Conservation (phyloP, 345 rosid species). For the Euphorbia tirucalli region DNA sequence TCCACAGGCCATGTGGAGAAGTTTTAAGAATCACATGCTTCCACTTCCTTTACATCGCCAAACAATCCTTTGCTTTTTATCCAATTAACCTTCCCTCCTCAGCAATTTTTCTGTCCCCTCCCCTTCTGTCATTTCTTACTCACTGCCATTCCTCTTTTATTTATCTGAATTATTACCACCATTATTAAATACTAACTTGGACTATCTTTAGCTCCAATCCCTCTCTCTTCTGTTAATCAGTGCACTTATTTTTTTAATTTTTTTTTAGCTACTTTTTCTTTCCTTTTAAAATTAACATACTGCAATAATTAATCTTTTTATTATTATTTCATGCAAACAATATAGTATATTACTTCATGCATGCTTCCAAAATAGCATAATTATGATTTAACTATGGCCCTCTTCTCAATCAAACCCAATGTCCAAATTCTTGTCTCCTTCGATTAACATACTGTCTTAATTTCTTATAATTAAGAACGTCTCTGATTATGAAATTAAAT, state of each 20-base stretch:
- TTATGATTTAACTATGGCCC: constrained; percentile 13
- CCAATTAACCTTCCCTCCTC: no score
- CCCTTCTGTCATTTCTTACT: constrained; percentile 21
- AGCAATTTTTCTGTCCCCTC: constrained; percentile 23
- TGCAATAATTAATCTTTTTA: background rate
- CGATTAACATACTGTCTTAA: no score
- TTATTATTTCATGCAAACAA: no score
- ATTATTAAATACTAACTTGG: no score
- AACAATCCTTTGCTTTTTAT: no score
- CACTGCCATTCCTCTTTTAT: constrained; percentile 4
- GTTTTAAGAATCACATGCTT: constrained; percentile 20
- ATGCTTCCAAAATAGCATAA: constrained; percentile 16
- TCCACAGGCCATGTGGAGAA: constrained; percentile 21
- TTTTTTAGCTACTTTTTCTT: background rate
- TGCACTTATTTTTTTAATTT: background rate
- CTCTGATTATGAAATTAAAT: no score
- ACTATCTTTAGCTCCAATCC: no score
- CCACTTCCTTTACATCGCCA: constrained; percentile 21
- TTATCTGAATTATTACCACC: constrained; percentile 26
- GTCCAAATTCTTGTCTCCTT: background rate
- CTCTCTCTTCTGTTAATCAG: constrained; percentile 14
- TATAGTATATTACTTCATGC: no score
- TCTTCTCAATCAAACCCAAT: constrained; percentile 24
- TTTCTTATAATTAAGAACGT: no score
- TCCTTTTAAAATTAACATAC: no score